Conservation (phyloP, 2,329 filamentous ascomycete genomes). For the Ciborinia camelliae region DNA sequence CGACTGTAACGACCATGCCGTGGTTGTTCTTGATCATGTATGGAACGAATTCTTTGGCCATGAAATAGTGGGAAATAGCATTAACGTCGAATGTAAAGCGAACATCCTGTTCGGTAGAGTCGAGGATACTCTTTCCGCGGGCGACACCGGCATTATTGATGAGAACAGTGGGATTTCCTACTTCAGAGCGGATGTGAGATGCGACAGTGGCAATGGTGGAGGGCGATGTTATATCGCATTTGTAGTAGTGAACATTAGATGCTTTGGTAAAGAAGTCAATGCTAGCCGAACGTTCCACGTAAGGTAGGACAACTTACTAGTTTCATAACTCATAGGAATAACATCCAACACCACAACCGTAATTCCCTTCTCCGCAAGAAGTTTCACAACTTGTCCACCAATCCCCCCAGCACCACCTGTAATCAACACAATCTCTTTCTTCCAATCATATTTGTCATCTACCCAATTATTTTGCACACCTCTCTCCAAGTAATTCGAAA, state of each 20-base stretch:
- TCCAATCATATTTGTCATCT: constrained; percentile 59
- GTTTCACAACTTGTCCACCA: constrained; percentile 60
- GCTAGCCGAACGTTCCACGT: not conserved
- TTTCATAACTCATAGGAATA: constrained; percentile 54
- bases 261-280: constrained; percentile 34
- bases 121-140: constrained; percentile 59
- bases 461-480: constrained; percentile 50
- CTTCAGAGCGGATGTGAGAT: constrained; percentile 48
- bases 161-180: constrained; percentile 65
- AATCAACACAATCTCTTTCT: constrained; percentile 66
- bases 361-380: constrained; percentile 61
- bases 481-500: constrained; percentile 51
- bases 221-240: constrained; percentile 65
- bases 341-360: constrained; percentile 72
- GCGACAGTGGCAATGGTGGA: constrained; percentile 52
- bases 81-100: constrained; percentile 71
- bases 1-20: constrained; percentile 70
- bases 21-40: constrained; percentile 61
- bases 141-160: constrained; percentile 70
- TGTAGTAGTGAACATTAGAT: constrained; percentile 61
- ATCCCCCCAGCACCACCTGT: constrained; percentile 75
- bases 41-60: constrained; percentile 65
- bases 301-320: constrained; percentile 39
- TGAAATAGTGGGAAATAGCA: constrained; percentile 62
- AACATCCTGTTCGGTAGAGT: constrained; percentile 54